Base-by-base conservation (phyloP, 495 filamentous ascomycete species). In the Chaetomium fimeti region DNA sequence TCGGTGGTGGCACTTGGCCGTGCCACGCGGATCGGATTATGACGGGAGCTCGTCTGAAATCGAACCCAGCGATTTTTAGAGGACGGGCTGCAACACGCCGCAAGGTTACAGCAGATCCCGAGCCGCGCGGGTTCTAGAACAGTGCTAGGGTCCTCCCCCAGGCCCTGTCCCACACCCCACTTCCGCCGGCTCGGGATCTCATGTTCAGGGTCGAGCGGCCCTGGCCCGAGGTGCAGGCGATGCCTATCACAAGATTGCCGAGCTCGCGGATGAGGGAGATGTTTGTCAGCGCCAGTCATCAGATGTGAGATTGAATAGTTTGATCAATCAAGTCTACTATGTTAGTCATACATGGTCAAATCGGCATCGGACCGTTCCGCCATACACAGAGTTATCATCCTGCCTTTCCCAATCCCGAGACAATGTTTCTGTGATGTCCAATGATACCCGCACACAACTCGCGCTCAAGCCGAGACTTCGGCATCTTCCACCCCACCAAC, bases 211-310 rank as follows among this genome's bases (percentile, higher is more conserved):
- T 4, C 25, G n/a, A n/a, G n/a, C 18, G 24, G 25, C 3, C 1
- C 38, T 58, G 22, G n/a, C 25, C 42, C 57, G 57, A 59, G 42
- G 7, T n/a, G n/a, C n/a, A n/a, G n/a, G n/a, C n/a, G n/a, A n/a
- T n/a, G n/a, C n/a, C n/a, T n/a, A 59, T 22, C 22, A 43, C 42
- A 48, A 25, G 2, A 48, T 48, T 59, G 57, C 57, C 57, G 57
- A 59, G 57, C 24, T 24, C 9, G 12, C 28, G 22, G 22, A 25
- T 32, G 42, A n/a, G 8, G 15, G 22, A 16, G 15, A 12, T 57
- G 66, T 73, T 71, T 73, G 71, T 73, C 68, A 73, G 71, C 71
- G 66, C 59, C 61, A 52, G 71, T 73, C 61, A 71, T 67, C 66
- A 20, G 8, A 22, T 36, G 29, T n/a, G 16, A 5, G 32, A 36